Percentiles rank a stretch among this genome's conserved stretches.
Evolutionary conservation across 2,329 filamentous ascomycete genomes (phyloP).

Genomic region (Canariomyces notabilis): DNA sequence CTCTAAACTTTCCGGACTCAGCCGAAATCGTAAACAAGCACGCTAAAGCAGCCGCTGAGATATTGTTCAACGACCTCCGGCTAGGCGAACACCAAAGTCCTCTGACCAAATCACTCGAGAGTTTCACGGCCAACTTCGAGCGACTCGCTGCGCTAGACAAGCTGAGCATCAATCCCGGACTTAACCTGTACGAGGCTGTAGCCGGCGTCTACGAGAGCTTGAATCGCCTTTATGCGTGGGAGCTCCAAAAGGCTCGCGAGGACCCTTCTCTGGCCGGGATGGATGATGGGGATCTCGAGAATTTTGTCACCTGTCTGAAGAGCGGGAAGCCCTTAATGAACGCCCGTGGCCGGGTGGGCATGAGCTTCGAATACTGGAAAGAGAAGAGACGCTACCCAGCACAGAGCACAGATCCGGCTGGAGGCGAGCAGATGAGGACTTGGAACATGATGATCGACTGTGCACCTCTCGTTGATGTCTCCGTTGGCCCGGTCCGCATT

Average conservation of each 20-base stretch:
- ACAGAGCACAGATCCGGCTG: constrained; percentile 33
- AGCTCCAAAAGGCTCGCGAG: constrained; percentile 54
- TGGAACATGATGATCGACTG: constrained; percentile 69
- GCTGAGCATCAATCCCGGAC: constrained; percentile 60
- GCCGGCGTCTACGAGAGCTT: constrained; percentile 68
- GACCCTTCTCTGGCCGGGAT: constrained; percentile 42
- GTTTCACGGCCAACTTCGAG: constrained; percentile 67
- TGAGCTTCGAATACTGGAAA: constrained; percentile 75
- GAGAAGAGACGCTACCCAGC: constrained; percentile 48
- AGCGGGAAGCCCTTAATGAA: constrained; percentile 71
- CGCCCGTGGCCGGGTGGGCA: constrained; percentile 58
- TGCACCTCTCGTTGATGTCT: constrained; percentile 39
- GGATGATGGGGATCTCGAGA: constrained; percentile 45
- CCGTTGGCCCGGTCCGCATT: constrained; percentile 59
- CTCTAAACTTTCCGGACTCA: constrained; percentile 58
- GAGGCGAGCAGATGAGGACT: constrained; percentile 42
- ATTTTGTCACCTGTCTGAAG: constrained; percentile 61
- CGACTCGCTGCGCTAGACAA: constrained; percentile 65
- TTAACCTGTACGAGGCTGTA: constrained; percentile 75
- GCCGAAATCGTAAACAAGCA: constrained; percentile 54
- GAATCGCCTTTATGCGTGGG: constrained; percentile 64
- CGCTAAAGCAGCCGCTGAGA: constrained; percentile 56
- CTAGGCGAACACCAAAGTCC: constrained; percentile 56
- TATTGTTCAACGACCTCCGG: constrained; percentile 61
- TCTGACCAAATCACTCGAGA: constrained; percentile 64